Percentiles rank a stretch among this genome's conserved stretches.
Conservation (phyloP, 2,329 filamentous ascomycete genomes). For the Diplocarpon mali region DNA sequence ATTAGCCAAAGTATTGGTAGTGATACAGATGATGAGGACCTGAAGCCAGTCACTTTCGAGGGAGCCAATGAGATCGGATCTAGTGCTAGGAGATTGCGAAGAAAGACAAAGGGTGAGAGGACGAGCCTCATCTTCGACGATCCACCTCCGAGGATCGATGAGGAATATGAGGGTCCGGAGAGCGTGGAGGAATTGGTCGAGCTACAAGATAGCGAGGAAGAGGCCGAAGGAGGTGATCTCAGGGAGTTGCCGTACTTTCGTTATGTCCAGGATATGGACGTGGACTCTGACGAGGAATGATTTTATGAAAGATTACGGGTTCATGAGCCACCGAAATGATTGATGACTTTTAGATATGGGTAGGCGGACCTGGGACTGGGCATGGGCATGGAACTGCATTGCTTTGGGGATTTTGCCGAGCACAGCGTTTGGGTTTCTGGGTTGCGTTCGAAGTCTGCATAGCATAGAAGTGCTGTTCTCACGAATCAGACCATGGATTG, state of each 20-base stretch:
- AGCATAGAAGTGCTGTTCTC: constrained; percentile 1
- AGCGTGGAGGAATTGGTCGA: constrained; percentile 25
- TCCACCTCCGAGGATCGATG: constrained; percentile 26
- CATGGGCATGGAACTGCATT: constrained; percentile 13
- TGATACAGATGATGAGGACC: constrained; percentile 27
- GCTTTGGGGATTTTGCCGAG: constrained; percentile 8
- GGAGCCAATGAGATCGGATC: constrained; percentile 24
- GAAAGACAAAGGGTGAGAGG: constrained; percentile 24
- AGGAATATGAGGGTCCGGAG: constrained; percentile 25
- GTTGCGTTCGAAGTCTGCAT: constrained; percentile 5
- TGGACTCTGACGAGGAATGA: constrained; percentile 21
- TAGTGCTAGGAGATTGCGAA: constrained; percentile 25
- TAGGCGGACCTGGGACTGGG: constrained; percentile 3
- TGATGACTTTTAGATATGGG: constrained; percentile 8
- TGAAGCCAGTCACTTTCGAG: constrained; percentile 22
- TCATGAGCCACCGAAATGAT: constrained; percentile 9
- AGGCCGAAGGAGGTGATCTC: constrained; percentile 10
- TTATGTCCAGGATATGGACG: constrained; percentile 24
- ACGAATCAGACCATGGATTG: no score
- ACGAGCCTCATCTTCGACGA: constrained; percentile 27
- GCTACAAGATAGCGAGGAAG: constrained; percentile 13
- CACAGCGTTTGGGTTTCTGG: constrained; percentile 10
- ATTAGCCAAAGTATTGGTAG: constrained; percentile 26
- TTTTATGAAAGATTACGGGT: constrained; percentile 1
- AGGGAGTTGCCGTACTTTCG: constrained; percentile 23